Conservation (phyloP, 805 yeast genomes). For the Kluyveromyces siamensis region DNA sequence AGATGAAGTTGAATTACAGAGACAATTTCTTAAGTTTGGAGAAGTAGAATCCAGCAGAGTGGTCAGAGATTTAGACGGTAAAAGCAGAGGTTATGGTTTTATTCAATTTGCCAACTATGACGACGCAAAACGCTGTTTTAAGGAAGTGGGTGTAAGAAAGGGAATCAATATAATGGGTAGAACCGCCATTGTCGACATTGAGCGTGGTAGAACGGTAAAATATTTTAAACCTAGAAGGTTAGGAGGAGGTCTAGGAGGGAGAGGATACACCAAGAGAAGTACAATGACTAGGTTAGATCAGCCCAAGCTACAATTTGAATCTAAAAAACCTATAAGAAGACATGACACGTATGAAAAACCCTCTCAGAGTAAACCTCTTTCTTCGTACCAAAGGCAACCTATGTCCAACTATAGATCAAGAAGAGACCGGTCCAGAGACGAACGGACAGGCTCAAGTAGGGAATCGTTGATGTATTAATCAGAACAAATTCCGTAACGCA, state of each 20-base stretch:
- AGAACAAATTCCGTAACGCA: too few relatives aligned
- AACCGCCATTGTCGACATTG: conserved; percentile 58
- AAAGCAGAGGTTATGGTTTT: conserved; percentile 79
- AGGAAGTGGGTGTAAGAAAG: conserved; percentile 40
- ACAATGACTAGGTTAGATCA: conserved; percentile 1
- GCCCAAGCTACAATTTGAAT: neutral
- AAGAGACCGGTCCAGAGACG: neutral
- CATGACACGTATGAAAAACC: neutral
- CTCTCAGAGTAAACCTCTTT: neutral
- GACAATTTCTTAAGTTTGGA: conserved; percentile 57
- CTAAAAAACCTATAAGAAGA: neutral
- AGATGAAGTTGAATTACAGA: conserved; percentile 61
- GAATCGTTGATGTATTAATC: neutral
- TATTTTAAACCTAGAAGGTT: conserved; percentile 67
- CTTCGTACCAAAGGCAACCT: neutral
- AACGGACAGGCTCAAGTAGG: neutral
- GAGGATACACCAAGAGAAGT: conserved; percentile 44
- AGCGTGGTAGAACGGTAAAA: conserved; percentile 55
- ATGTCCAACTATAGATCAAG: conserved; percentile 1
- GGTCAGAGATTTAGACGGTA: conserved; percentile 45
- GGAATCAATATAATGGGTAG: conserved; percentile 44
- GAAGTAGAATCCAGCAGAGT: conserved; percentile 54
- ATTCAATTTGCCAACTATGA: conserved; percentile 53
- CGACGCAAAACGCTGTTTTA: conserved; percentile 54
- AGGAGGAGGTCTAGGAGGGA: conserved; percentile 93